Base-by-base conservation (phyloP, 805 yeast genomes). In the Tetrapisispora namnaoensis region DNA sequence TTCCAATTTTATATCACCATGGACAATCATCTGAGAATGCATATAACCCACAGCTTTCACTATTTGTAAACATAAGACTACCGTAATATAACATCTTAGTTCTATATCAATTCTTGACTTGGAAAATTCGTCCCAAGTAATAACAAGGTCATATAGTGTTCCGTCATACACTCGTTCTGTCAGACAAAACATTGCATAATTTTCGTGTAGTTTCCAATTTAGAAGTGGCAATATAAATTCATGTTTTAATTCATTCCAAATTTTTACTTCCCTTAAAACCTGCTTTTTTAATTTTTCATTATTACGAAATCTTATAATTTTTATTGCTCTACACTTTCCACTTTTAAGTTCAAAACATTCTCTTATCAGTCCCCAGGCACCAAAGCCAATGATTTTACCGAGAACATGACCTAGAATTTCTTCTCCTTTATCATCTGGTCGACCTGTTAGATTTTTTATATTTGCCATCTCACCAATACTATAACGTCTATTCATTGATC, bases 301-400 rank as follows among this genome's bases (percentile, higher is more conserved):
- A 55, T 73, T 73, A 44, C 57, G 62, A 27, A 80, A 80, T 44
- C 77, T 74, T 7, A 79, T 76, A 40, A 78, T 74, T 61, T 85
- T 85, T 54, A 84, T 78, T 0, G 93, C 95, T 52, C 69, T 55
- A 14, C 71, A 70, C n/a, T 55, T 52, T 4, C 63, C 60, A 17
- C 63, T 63, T 18, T 56, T 40, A 16, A 63, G 62, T 40, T 66
- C 66, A 7, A 40, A 63, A 53, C 91, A 85, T 61, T 85, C 91
- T 50, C 95, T 70, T 11, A 89, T 83, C 28, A 82, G 75, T 11
- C 96, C 95, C 84, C 93, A 90, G 0, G 95, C 95, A 14, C 97
- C 96, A 61, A 78, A 79, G 1, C 96, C 96, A 52, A 88, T 82
- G 11, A 83, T 75, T 55, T 79, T 80, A 1, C 95, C 95, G 30